Evolutionary conservation across 176 grass and related monocot species (phyloP), one percentile per base, ranked within the genome.

Genomic region (Miscanthus lutarioriparius): DNA sequence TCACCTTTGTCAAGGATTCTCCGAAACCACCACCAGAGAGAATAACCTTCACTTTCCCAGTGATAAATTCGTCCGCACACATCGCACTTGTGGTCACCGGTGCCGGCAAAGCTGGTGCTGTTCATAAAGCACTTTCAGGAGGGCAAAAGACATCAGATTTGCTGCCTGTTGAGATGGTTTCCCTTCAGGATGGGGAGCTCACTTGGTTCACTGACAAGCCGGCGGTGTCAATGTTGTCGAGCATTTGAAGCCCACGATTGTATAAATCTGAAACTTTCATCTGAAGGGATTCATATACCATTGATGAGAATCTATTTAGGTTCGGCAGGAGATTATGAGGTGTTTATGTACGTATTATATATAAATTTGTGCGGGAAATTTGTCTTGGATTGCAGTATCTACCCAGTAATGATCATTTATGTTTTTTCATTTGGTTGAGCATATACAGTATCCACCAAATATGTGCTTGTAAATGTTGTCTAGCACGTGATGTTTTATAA

Each of bases 201-300:
- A 85, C 85, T 75, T 98, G 92, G 92, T 98, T 98, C 82, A 90
- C 92, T 44, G 96, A 98, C 85, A 98, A 98, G 83, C 80, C 87
- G 33, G 96, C 92, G 20, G 65, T 90, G 26, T 91, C 92, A 20
- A 89, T 90, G 82, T 72, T 95, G 41, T 71, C 41, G 0, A 82
- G 58, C 10, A 48, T 75, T 25, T 80, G 70, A 85, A 85, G 20
- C 25, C 19, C 6, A 9, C 16, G 48, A 56, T 20, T 41, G 53
- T 27, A 54, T n/a, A 64, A 63, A 19, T 65, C 49, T 66, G 25
- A 66, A 84, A 20, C 14, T 67, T 66, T 53, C 4, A 44, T 49
- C 12, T 75, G 2, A 35, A 56, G 77, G 37, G 1, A 19, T 12
- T 53, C 72, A 75, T 75, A 40, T 68, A 80, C 51, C 19, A 30